These are phyloP conservation scores for Fusarium citri DNA, from an alignment of 2,329 filamentous ascomycete genomes.

Conservation along the genomic window DNA sequence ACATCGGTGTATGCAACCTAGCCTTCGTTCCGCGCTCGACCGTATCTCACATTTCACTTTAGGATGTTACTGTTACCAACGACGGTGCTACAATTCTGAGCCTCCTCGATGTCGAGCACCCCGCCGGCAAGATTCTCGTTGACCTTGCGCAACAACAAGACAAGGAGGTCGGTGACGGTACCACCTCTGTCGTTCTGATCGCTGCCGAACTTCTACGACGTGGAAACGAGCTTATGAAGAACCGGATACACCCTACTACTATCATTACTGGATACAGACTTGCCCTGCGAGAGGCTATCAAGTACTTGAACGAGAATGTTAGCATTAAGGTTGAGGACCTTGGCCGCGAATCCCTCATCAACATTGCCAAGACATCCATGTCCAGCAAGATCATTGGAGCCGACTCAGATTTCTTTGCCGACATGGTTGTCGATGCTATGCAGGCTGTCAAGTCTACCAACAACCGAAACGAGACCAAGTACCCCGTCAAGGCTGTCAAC, in stretches of 20 bases:
- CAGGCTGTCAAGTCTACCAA: constrained; percentile 93
- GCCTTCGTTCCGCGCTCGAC: constrained; percentile 29
- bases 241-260: constrained; percentile 98
- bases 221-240: constrained; percentile 99
- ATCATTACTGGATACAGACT: constrained; percentile 99
- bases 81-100: constrained; percentile 97
- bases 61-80: constrained; percentile 99
- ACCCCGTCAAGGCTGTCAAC: constrained; percentile 99
- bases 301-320: constrained; percentile 99
- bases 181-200: constrained; percentile 97
- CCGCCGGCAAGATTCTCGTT: constrained; percentile 97
- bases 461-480: constrained; percentile 90
- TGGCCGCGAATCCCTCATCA: constrained; percentile 89
- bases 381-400: constrained; percentile 98
- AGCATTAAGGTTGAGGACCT: constrained; percentile 94
- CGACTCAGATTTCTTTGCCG: constrained; percentile 95
- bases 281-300: constrained; percentile 93
- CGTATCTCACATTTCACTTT: constrained; percentile 39
- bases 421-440: constrained; percentile 97
- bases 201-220: constrained; percentile 92
- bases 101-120: constrained; percentile 96
- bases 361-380: constrained; percentile 98
- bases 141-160: constrained; percentile 98
- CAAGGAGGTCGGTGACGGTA: constrained; percentile 98
- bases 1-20: constrained; percentile 81